These are phyloP conservation scores for Gaeumannomyces sp. DNA, from an alignment of 2,329 filamentous ascomycete species.

Conservation along the genomic window DNA sequence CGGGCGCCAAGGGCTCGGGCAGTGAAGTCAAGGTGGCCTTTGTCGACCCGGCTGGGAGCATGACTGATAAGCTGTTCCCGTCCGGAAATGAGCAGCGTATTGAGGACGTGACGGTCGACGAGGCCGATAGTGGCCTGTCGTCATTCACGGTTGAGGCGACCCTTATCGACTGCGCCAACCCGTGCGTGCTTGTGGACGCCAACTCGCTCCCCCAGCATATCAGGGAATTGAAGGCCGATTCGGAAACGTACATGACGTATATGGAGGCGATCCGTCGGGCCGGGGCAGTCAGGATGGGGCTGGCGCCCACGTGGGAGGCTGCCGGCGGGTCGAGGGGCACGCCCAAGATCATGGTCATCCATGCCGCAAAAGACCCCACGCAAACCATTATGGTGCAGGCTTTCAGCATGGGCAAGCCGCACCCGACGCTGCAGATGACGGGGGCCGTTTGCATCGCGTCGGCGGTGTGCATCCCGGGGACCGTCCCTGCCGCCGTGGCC, in stretches of 20 bases:
- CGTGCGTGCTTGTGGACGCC: conserved; percentile 44
- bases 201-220: conserved; percentile 38
- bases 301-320: conserved; percentile 34
- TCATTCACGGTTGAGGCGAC: conserved; percentile 26
- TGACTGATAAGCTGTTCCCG: conserved; percentile 52
- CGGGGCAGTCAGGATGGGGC: conserved; percentile 52
- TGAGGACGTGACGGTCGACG: conserved; percentile 37
- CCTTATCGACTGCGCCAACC: conserved; percentile 32
- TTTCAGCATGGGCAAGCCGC: conserved; percentile 44
- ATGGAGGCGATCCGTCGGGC: conserved; percentile 47
- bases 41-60: conserved; percentile 51
- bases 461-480: conserved; percentile 35
- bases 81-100: conserved; percentile 38
- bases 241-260: conserved; percentile 22
- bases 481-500: conserved; percentile 21
- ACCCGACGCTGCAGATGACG: conserved; percentile 46
- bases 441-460: conserved; percentile 41
- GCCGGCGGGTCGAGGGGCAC: conserved; percentile 26
- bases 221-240: conserved; percentile 29
- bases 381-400: conserved; percentile 33
- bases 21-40: conserved; percentile 53
- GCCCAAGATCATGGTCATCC: conserved; percentile 54
- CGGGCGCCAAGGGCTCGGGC: conserved; percentile 49
- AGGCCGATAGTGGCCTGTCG: conserved; percentile 15
- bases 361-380: conserved; percentile 14